These are phyloP conservation scores for Tolypocladium guangdongense DNA, from an alignment of 2,329 filamentous ascomycete genomes.

Conservation along the genomic window DNA sequence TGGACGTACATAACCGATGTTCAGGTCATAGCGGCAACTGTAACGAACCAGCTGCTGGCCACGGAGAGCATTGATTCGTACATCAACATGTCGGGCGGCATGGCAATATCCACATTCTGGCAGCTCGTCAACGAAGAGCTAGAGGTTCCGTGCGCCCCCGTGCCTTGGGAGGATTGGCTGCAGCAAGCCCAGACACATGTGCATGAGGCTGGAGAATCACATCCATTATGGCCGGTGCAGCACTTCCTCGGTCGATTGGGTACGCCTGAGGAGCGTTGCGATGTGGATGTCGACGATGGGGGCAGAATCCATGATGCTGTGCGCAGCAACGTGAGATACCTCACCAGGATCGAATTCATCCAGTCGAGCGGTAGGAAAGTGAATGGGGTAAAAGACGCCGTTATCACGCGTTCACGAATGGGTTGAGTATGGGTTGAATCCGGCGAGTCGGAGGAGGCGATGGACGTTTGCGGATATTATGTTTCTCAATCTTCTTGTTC, in stretches of 20 bases:
- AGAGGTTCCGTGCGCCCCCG: conserved; percentile 4
- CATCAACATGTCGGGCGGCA: conserved; percentile 4
- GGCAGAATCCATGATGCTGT: background rate
- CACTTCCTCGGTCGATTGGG: conserved; percentile 10
- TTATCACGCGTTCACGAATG: background rate
- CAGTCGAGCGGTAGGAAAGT: background rate
- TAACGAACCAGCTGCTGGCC: conserved; percentile 3
- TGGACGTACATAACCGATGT: conserved; percentile 9
- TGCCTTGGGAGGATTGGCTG: conserved; percentile 7
- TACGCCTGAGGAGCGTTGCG: background rate
- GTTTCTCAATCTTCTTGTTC: too few relatives aligned
- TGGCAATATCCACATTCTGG: conserved; percentile 9
- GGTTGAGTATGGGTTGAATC: too few relatives aligned
- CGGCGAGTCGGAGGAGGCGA: too few relatives aligned
- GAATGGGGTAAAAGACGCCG: too few relatives aligned
- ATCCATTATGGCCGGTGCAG: conserved; percentile 14
- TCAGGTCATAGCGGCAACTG: conserved; percentile 3
- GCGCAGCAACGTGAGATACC: conserved; percentile 5
- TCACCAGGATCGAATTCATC: conserved; percentile 26
- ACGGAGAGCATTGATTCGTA: background rate
- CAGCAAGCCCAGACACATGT: conserved; percentile 1
- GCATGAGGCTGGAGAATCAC: conserved; percentile 4
- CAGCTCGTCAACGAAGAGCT: conserved; percentile 8
- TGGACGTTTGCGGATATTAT: too few relatives aligned
- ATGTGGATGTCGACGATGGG: background rate